phyloP scores from a whole-genome alignment of 441 rosid genomes.

The Biscutella laevigata region DNA sequence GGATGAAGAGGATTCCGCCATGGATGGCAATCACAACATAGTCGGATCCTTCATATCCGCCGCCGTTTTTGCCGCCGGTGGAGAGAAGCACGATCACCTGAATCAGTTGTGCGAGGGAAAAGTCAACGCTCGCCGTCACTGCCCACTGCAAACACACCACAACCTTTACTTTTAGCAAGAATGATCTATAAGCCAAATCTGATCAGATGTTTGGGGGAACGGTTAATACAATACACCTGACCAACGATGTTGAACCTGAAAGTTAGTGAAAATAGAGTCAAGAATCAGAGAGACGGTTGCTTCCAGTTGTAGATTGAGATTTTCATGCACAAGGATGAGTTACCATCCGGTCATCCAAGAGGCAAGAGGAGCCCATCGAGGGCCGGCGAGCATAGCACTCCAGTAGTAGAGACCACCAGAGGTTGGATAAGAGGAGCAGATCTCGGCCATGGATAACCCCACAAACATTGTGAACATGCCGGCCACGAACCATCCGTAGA shows the following conservation, averaged over 20 bases:
- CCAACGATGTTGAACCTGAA: conserved; percentile 97
- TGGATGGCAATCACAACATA: conserved; percentile 65
- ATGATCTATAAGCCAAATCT: not conserved
- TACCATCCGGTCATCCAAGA: conserved; percentile 96
- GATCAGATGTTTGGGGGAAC: conserved; percentile 7
- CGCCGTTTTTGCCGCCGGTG: conserved; percentile 88
- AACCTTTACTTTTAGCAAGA: not conserved
- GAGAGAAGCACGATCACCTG: conserved; percentile 83
- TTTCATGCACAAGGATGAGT: not conserved
- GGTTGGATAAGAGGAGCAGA: conserved; percentile 88
- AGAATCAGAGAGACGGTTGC: conserved; percentile 16
- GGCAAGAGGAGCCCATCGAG: conserved; percentile 85
- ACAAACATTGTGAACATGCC: conserved; percentile 78
- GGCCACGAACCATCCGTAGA: conserved; percentile 84
- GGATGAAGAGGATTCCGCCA: conserved; percentile 65
- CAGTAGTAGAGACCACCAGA: conserved; percentile 94
- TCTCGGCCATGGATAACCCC: conserved; percentile 86
- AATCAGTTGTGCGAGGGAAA: conserved; percentile 80
- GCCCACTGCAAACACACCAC: conserved; percentile 69
- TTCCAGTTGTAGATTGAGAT: not conserved
- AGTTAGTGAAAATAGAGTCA: not conserved
- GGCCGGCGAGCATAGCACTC: conserved; percentile 96
- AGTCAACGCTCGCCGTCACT: conserved; percentile 84
- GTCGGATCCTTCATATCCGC: conserved; percentile 81
- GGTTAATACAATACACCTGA: conserved; percentile 53